Base-by-base conservation (phyloP, 139 green algal genomes). In the Asterochloris sp. region DNA sequence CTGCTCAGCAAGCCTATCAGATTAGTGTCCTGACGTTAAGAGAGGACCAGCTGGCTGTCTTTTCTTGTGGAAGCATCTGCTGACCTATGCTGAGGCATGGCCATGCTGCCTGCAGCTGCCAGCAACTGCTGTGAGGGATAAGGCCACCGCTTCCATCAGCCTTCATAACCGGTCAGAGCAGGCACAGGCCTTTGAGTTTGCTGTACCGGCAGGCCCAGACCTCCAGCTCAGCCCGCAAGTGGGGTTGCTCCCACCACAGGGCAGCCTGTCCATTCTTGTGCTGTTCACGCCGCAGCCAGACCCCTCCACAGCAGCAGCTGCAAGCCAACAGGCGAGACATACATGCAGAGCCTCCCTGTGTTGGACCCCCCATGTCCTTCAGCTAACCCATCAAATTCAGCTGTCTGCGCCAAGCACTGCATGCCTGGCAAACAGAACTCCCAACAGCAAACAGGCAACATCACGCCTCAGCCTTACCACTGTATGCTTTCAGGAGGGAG, bases 161-260 rank as follows among this genome's bases (percentile, higher is more conserved):
- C 84, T 94, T 17, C 69, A 54, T 38, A 94, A 92, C 85, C 84
- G 76, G 13, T 89, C 84, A 28, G 73, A 85, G 63, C 19, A 62
- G 23, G 63, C 77, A 60, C 85, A 90, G 67, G 83, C 88, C 16
- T 94, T 89, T 80, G 90, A 94, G 83, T 92, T 94, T 81, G 82
- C 80, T 0, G 78, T 94, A 0, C 90, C 90, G 10, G 16, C 62
- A 4, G 71, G 74, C 78, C 87, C 77, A 63, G 83, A 86, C 73
- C 75, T 94, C 12, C 84, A 78, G 11, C 86, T 92, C 79, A 89
- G 82, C 80, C 89, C 89, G 0, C 85, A 90, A 29, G 85, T 92
- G 63, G 89, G 79, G 0, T 73, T 83, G 69, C 66, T 92, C 2
- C 74, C 78, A 27, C 73, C 83, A 6, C 71, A 85, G 78, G 68